Percentiles rank a stretch among this genome's conserved stretches.
These are phyloP conservation scores for Suillus decipiens DNA, from an alignment of 768 basidiomycete genomes.

Conservation along the genomic window DNA sequence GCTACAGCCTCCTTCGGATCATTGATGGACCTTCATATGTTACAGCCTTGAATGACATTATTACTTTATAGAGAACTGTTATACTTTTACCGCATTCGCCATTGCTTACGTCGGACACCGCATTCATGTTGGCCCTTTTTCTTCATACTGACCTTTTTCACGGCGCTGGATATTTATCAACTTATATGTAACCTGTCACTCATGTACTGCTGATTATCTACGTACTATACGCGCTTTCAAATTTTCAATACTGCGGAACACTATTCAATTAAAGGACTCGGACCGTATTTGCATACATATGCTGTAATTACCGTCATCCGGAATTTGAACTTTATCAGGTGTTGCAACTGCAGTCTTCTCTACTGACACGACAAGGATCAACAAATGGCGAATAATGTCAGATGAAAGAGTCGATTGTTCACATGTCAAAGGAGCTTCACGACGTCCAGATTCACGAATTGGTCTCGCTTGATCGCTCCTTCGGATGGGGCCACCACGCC, in stretches of 20 bases:
- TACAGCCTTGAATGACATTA: constrained; percentile 4
- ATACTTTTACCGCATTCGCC: not conserved
- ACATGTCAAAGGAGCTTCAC: constrained; percentile 46
- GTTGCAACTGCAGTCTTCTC: not conserved
- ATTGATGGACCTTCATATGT: not conserved
- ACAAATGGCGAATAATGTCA: not conserved
- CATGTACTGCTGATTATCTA: not conserved
- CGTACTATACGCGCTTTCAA: not conserved
- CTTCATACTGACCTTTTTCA: not conserved
- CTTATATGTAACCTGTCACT: not conserved
- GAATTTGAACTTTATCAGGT: not conserved
- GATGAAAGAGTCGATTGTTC: not conserved
- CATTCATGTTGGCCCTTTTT: not conserved
- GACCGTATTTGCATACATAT: not conserved
- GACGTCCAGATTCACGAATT: constrained; percentile 60
- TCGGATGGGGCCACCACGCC: constrained; percentile 61
- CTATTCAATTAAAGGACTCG: not conserved
- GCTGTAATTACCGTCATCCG: too few relatives aligned
- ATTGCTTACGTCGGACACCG: constrained; percentile 2
- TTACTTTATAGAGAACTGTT: not conserved
- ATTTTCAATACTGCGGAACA: not conserved
- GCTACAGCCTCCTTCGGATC: not conserved
- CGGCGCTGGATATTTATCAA: not conserved
- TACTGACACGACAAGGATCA: not conserved
- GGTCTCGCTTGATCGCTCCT: constrained; percentile 52